Evolutionary conservation across 1,139 yeast genomes (phyloP).

Genomic region (Suhomyces chickasaworum): DNA sequence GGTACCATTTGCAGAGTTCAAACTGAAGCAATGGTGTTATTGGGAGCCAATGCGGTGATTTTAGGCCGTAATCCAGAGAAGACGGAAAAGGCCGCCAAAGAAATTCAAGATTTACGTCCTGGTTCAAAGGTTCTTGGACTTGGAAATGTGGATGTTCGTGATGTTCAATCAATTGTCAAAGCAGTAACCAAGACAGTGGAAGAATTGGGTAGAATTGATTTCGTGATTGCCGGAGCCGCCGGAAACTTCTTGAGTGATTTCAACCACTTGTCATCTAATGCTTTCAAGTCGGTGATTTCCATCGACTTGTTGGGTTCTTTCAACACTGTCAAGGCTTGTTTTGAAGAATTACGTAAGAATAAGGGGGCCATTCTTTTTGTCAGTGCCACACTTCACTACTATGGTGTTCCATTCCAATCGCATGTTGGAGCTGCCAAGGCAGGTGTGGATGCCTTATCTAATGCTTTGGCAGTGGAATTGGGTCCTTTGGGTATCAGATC

Average conservation of each 20-base stretch:
- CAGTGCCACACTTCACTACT: constrained; percentile 83
- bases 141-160: constrained; percentile 76
- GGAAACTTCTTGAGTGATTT: constrained; percentile 87
- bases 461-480: constrained; percentile 80
- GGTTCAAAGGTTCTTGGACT: constrained; percentile 69
- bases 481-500: constrained; percentile 85
- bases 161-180: constrained; percentile 51
- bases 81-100: constrained; percentile 68
- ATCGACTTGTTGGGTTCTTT: constrained; percentile 85
- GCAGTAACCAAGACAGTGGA: constrained; percentile 69
- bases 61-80: constrained; percentile 73
- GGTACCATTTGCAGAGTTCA: constrained; percentile 90
- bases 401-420: constrained; percentile 81
- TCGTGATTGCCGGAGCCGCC: constrained; percentile 92
- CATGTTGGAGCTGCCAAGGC: constrained; percentile 96
- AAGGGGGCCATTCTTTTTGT: constrained; percentile 78
- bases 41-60: constrained; percentile 87
- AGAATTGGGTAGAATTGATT: constrained; percentile 74
- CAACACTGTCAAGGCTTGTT: constrained; percentile 83
- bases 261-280: constrained; percentile 75
- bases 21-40: constrained; percentile 73
- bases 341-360: constrained; percentile 60
- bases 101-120: constrained; percentile 54
- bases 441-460: constrained; percentile 83
- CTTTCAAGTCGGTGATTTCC: constrained; percentile 80